Base-by-base conservation (phyloP, 1,139 yeast species). In the Diutina rugosa region DNA sequence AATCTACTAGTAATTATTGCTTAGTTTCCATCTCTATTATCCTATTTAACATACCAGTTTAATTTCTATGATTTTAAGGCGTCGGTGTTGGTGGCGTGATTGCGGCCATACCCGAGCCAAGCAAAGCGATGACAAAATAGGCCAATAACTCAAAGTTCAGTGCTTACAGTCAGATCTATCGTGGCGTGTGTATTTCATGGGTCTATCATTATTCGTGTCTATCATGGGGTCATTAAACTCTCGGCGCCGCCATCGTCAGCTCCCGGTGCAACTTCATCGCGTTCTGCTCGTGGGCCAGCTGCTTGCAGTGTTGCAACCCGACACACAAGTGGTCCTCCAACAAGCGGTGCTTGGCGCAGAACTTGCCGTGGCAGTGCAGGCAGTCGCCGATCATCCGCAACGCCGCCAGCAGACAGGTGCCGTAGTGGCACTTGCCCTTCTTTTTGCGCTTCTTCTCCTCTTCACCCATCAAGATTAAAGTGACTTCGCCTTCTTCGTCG, bases 311-410 rank as follows among this genome's bases (percentile, higher is more conserved):
- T 66, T 86, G 88, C 60, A 90, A 79, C 8, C 95, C 95, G 59
- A 79, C 74, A 67, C 97, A 90, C 59, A 80, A 70, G 70, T 90
- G 97, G 69, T 86, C 90, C 69, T 90, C 97, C 70, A 90, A 76
- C 59, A 90, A 77, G 59, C 97, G 77, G 71, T 90, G 97, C 65
- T 86, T 86, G 48, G 95, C 87, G 70, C 97, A 90, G 69, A 83
- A 90, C 66, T 85, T 87, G 53, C 96, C 96, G 56, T 83, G 82
- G 68, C 97, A 90, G 66, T 85, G 88, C 58, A 84, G 80, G 69
- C 97, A 90, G 68, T 86, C 90, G 48, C 97, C 97, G 47, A 88
- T 95, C 73, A 90, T 87, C 61, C 95, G 80, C 58, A 89, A 78
- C 0, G 93, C 90, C 4, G 81, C 74, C 16, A 87, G 78, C 41